These are phyloP conservation scores for Microbotryomycetes sp. DNA, from an alignment of 1,284 basidiomycete species.

Conservation along the genomic window DNA sequence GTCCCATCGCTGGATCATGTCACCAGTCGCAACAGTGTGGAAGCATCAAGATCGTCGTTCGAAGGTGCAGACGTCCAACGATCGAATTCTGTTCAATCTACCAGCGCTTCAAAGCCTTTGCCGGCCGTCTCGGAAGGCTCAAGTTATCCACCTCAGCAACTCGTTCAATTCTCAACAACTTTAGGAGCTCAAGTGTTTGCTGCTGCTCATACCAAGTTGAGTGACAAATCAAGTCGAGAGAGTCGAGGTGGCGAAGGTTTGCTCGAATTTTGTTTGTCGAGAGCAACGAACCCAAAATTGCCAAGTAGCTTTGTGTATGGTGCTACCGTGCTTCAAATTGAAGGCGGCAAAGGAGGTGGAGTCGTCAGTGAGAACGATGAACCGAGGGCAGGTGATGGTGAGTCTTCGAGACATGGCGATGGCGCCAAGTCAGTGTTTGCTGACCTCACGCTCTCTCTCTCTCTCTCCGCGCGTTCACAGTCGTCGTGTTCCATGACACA, in stretches of 20 bases:
- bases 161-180: slow-evolving; percentile 62
- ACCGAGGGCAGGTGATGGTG: slow-evolving; percentile 27
- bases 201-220: slow-evolving; percentile 55
- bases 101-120: slow-evolving; percentile 30
- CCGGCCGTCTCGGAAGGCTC: slow-evolving; percentile 9
- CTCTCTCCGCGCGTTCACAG: neutral
- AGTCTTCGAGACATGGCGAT: neutral
- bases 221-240: slow-evolving; percentile 60
- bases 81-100: slow-evolving; percentile 20
- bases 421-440: neutral
- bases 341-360: slow-evolving; percentile 10
- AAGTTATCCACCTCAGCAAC: slow-evolving; percentile 50
- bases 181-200: slow-evolving; percentile 69
- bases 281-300: slow-evolving; percentile 17
- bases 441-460: neutral
- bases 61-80: slow-evolving; percentile 40
- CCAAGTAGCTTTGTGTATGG: slow-evolving; percentile 15
- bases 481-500: slow-evolving; percentile 58
- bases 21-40: slow-evolving; percentile 38
- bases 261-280: slow-evolving; percentile 26
- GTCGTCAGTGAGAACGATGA: slow-evolving; percentile 10
- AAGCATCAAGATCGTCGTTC: slow-evolving; percentile 47
- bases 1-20: neutral
- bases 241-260: slow-evolving; percentile 32
- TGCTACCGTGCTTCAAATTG: slow-evolving; percentile 13